A percentile compares a stretch with the other conserved stretches of the same genome.
phyloP scores from a whole-genome alignment of 208 protist genomes.

The Acanthamoeba healyi region DNA sequence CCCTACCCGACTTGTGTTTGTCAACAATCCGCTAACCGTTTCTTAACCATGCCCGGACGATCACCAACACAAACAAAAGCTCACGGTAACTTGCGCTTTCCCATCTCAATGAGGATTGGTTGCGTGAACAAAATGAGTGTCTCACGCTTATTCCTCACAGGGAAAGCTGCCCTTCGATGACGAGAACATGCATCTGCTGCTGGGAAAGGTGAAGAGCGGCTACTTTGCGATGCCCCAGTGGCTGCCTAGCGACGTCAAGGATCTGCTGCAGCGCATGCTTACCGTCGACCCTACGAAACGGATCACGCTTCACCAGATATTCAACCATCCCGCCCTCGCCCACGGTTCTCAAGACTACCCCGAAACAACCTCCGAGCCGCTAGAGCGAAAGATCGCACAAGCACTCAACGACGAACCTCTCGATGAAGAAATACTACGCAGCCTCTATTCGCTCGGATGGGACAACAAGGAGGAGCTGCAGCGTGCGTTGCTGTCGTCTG shows the following conservation, averaged over 20 bases:
- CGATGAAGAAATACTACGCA: conserved; percentile 65
- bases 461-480: conserved; percentile 37
- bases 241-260: conserved; percentile 78
- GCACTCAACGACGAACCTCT: not conserved
- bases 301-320: conserved; percentile 89
- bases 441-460: conserved; percentile 56
- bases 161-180: conserved; percentile 89
- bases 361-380: not conserved
- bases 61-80: not conserved
- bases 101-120: not conserved
- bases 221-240: conserved; percentile 84
- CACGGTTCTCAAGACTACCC: not conserved
- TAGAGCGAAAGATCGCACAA: not conserved
- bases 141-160: conserved; percentile 5
- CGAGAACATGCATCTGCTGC: conserved; percentile 86
- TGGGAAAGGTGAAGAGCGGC: conserved; percentile 88
- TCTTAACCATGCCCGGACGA: not conserved
- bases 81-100: not conserved
- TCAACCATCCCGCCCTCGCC: conserved; percentile 85
- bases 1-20: not conserved
- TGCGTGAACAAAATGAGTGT: not conserved
- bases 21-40: not conserved
- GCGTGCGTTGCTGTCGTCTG: not conserved
- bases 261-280: conserved; percentile 90
- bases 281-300: conserved; percentile 89